Evolutionary conservation across 2,329 filamentous ascomycete genomes (phyloP), one percentile per base, ranked within the genome.

Genomic region (Lachnellula willkommii): DNA sequence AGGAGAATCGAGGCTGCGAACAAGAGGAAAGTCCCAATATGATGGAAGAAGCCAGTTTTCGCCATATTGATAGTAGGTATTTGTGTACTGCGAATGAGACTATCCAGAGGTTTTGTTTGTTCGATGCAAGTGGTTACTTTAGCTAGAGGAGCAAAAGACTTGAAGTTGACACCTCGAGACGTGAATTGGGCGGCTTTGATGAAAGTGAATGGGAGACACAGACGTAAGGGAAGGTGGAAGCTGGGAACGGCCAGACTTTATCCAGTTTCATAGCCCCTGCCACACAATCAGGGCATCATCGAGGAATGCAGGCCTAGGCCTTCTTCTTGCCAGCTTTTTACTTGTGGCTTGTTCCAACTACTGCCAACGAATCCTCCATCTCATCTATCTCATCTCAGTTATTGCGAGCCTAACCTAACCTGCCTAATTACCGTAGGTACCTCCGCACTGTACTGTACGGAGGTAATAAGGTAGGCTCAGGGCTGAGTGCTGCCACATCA

Each of bases 11-110:
- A 74, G 45, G 81, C 74, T 37, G 73, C 71, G 55, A 86, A 75
- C 49, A 86, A 74, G 63, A 85, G 69, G 61, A 82, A 77, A 28
- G 79, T 79, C 68, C 81, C 82, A 53, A 84, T 69, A 66, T 83
- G 77, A 69, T 82, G 80, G 60, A 83, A 61, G 47, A 67, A 54
- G 11, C 66, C 66, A 1, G 65, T 67, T 20, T 56, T 61, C 1
- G 60, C 63, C 65, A 68, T 68, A 56, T 48, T 61, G 60, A 54
- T 14, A 11, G 28, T 32, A 32, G 28, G 9, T 32, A 32, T 32
- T 9, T 11, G 28, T 42, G 39, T n/a, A 6, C 5, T n/a, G 39
- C 39, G 17, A 42, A 12, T 20, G 15, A 42, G 39, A 42, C 39
- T 42, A 42, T 42, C 2, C 39, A 42, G 39, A 42, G 17, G 9